Base-by-base conservation (phyloP, 306 rosid genomes). In the Acacia crassicarpa region DNA sequence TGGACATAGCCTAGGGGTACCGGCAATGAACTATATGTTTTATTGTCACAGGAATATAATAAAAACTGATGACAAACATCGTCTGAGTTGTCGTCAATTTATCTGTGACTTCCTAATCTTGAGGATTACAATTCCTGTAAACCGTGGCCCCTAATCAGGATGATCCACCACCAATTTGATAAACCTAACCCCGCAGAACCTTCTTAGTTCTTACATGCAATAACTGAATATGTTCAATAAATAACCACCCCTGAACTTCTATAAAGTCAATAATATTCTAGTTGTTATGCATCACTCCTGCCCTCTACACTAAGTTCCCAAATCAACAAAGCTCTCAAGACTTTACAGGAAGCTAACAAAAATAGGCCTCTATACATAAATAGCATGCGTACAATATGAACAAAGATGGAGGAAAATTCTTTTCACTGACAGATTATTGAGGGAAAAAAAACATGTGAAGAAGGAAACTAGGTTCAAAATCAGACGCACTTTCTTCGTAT, bases 381-480 rank as follows among this genome's bases (percentile, higher is more conserved):
- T 68, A 13, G 44, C 13, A 40, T 68, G 74, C 74, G 74, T n/a
- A 40, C 74, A 32, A 68, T 20, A n/a, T 9, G 14, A 35, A 35
- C 25, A 67, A n/a, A 67, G 16, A 19, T 17, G n/a, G 70, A 14
- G 63, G 51, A 65, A 65, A 65, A 72, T 19, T 5, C 23, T 40
- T 10, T 46, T 8, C 48, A 74, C 67, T 45, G 56, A 74, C 86
- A 62, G 79, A 85, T 75, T 81, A 33, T 65, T 68, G 16, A 79
- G 67, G 67, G 35, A 11, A 54, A 69, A 75, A 81, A 27, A 72
- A 79, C 67, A 63, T 54, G 43, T 10, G 23, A n/a, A 67, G 49
- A 1, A 33, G 66, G 23, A 33, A 73, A 74, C 48, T 79, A 84
- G 86, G 84, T 87, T 84, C 86, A 76, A 82, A 76, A 82, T 72